Base-by-base conservation (phyloP, 495 filamentous ascomycete genomes). In the Penicillium tannophilum region DNA sequence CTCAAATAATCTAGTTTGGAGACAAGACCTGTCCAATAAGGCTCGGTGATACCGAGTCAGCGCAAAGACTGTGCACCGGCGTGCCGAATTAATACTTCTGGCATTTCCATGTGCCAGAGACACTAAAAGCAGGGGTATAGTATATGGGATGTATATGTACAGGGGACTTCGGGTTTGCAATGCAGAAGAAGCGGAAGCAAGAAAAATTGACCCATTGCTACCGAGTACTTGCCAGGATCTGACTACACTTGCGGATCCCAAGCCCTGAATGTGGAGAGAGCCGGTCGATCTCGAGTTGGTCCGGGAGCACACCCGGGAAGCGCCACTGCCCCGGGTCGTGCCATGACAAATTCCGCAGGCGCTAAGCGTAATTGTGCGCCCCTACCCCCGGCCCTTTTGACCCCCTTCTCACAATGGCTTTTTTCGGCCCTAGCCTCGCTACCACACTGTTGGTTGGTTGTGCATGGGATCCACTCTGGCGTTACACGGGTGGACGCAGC, bases 281-380 rank as follows among this genome's bases (percentile, higher is more conserved):
- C 45, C 52, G 56, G 58, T 60, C 58, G 58, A 60, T 60, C 58
- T 51, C 50, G 45, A 48, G 57, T 59, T 55, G 53, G 30, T 6
- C 54, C 46, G 36, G 45, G 30, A 56, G 33, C 26, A 24, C 30
- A 28, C 42, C 52, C 48, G 33, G 16, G 53, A 26, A 24, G 57
- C 20, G 57, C 50, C 50, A 49, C 44, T 47, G 20, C 44, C 50
- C 24, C 56, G 42, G 43, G 43, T 43, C 24, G 26, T 33, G 51
- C 31, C 44, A 55, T 60, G 50, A 50, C 51, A 52, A 58, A 58
- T 53, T 17, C 36, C 24, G 17, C 14, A 23, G 36, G 33, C 56
- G 47, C 39, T 58, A 58, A 58, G n/a, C 7, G 28, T 42, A 26
- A 31, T 47, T 6, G 31, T 35, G 28, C 30, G 36, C 36, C 23